Evolutionary conservation across 306 rosid species (phyloP), one percentile per base, ranked within the genome.

Genomic region (Datisca glomerata): DNA sequence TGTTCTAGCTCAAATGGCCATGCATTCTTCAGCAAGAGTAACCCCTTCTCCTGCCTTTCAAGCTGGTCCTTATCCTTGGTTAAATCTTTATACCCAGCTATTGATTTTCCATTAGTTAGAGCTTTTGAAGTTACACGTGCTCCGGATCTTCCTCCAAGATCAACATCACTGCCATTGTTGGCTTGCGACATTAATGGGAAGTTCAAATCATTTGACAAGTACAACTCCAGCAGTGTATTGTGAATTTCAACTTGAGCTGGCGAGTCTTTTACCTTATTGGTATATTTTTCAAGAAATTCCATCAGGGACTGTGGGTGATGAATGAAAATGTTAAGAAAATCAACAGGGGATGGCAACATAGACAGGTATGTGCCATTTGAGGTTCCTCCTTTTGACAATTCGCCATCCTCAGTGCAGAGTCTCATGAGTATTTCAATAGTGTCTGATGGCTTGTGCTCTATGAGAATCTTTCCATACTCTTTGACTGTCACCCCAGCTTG

Each of bases 201-300:
- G 75, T 71, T 77, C 58, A 84, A 65, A 64, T 80, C 93, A 60
- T 77, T 74, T 41, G 98, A 78, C 74, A 89, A 69, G 68, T 84
- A 84, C 68, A 89, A 70, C 70, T 84, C 98, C 70, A 89, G 66
- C 23, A 89, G 80, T 43, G 95, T 89, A 65, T 89, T 89, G 69
- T 89, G 81, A 53, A 89, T 89, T 72, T 89, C 98, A 49, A 74
- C 79, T 71, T 89, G 98, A 47, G 98, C 97, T 57, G 95, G 95
- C 4, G 95, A 84, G 49, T 89, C 98, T 45, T 74, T 72, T 53
- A 89, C 84, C 78, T 80, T 89, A 60, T 75, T 24, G 22, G 95
- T 70, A 51, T 83, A 89, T 48, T 75, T 89, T 57, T 89, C 98
- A 39, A 89, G 91, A 66, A 89, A 89, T 58, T 65, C 86, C 98